Evolutionary conservation across 1,284 basidiomycete species (phyloP), one percentile per base, ranked within the genome.

Genomic region (Microbotryum intermedium): DNA sequence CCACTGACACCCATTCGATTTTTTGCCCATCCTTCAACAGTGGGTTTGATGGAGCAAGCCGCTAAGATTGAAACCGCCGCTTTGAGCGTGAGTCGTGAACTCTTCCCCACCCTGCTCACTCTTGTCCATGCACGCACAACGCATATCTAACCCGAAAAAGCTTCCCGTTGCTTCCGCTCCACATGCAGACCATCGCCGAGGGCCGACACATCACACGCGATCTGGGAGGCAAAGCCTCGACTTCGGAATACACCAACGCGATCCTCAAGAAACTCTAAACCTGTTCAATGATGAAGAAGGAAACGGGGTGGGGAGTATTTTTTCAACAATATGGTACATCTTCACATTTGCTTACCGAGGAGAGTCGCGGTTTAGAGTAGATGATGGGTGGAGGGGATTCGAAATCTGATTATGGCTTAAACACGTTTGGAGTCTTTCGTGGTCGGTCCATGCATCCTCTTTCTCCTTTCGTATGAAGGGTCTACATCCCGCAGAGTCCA

Each of bases 161-260:
- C 20, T 20, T 23, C 13, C 3, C 21, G 3, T 11, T 26, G 13
- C 50, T 26, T n/a, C 23, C 43, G 45, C 18, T 46, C 23, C 34
- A 9, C 59, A 64, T 68, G 18, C 68, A 91, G 89, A 95, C 91
- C 52, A 94, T 97, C 72, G 89, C 91, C 42, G 91, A 95, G 78
- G 92, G 93, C 72, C 90, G 88, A 79, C 76, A 80, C 53, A 93
- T 94, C 75, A 97, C 92, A 20, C 86, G 90, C 44, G 92, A 97
- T 77, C 79, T 97, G 63, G 91, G 93, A 53, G 92, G 92, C 56
- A 91, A 88, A 75, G 82, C 92, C 26, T 83, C 84, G 52, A 97
- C 92, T 18, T 79, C 80, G 74, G 84, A 94, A 77, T 97, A 89
- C 79, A 92, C 93, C 45, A 75, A 83, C 60, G 87, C 89, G 48